Percentiles rank a stretch among this genome's conserved stretches.
phyloP scores from a whole-genome alignment of 2,329 filamentous ascomycete genomes.

The Diaporthe destruens region DNA sequence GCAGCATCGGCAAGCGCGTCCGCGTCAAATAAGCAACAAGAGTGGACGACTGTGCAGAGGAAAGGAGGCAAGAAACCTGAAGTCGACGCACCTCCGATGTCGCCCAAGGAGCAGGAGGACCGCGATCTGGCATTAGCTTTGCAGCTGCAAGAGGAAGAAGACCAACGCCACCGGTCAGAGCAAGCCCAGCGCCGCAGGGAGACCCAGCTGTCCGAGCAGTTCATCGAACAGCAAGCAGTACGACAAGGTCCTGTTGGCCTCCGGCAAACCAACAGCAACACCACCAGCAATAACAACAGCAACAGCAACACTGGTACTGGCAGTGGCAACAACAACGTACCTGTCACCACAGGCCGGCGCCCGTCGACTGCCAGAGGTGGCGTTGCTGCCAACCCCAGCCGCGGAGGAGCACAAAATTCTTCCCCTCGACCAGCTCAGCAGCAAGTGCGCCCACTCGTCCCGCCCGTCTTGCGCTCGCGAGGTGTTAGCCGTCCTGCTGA shows the following conservation, averaged over 20 bases:
- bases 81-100: constrained; percentile 49
- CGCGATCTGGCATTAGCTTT: constrained; percentile 89
- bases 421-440: constrained; percentile 36
- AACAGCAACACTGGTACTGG: not conserved
- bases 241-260: constrained; percentile 32
- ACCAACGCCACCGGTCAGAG: constrained; percentile 76
- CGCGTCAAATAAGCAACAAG: constrained; percentile 48
- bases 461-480: constrained; percentile 53
- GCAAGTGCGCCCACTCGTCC: constrained; percentile 60
- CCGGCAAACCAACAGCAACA: constrained; percentile 32
- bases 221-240: constrained; percentile 72
- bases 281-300: not conserved
- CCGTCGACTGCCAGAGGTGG: constrained; percentile 40
- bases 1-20: constrained; percentile 28
- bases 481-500: constrained; percentile 54
- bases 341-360: constrained; percentile 43
- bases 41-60: constrained; percentile 69
- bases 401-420: constrained; percentile 26
- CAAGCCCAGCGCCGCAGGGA: constrained; percentile 75
- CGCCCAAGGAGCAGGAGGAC: constrained; percentile 78
- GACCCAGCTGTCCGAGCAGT: constrained; percentile 76
- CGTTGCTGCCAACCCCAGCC: constrained; percentile 27
- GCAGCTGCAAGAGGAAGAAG: constrained; percentile 95
- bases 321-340: constrained; percentile 26
- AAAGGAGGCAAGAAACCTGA: constrained; percentile 46